phyloP scores from a whole-genome alignment of 768 basidiomycete genomes.

The Kwoniella sp. region DNA sequence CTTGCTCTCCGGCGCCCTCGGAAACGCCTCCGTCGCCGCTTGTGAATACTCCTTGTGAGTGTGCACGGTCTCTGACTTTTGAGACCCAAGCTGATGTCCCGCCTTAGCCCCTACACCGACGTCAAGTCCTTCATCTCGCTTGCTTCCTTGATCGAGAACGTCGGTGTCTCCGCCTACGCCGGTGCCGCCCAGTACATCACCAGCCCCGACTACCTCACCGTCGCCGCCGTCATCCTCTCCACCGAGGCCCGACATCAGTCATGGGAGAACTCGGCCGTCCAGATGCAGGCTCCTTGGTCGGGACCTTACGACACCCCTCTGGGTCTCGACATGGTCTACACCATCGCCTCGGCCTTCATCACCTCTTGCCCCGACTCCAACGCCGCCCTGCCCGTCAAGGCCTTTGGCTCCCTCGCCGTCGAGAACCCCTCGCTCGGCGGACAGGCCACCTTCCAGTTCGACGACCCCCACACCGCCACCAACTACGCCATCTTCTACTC shows the following conservation, averaged over 20 bases:
- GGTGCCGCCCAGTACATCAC: slow-evolving; percentile 57
- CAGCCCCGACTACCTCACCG: slow-evolving; percentile 53
- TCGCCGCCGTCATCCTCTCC: slow-evolving; percentile 61
- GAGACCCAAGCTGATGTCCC: background rate
- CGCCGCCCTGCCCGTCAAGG: slow-evolving; percentile 55
- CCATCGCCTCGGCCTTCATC: slow-evolving; percentile 56
- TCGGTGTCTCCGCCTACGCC: slow-evolving; percentile 59
- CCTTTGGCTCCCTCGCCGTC: slow-evolving; percentile 55
- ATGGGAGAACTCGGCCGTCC: slow-evolving; percentile 58
- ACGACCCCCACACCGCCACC: slow-evolving; percentile 49
- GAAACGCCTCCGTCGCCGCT: slow-evolving; percentile 54
- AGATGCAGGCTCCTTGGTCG: slow-evolving; percentile 55
- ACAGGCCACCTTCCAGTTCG: slow-evolving; percentile 54
- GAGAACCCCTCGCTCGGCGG: slow-evolving; percentile 2
- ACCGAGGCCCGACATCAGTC: slow-evolving; percentile 62
- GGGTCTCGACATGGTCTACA: slow-evolving; percentile 55
- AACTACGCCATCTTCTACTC: slow-evolving; percentile 41
- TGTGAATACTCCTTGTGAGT: slow-evolving; percentile 60
- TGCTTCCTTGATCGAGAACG: slow-evolving; percentile 58
- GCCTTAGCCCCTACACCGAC: slow-evolving; percentile 52
- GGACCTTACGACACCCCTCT: slow-evolving; percentile 56
- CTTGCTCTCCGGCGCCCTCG: slow-evolving; percentile 56
- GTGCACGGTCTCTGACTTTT: background rate
- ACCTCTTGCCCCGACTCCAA: slow-evolving; percentile 58
- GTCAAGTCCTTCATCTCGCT: slow-evolving; percentile 56